Conservation (phyloP, 768 basidiomycete species). For the Megacollybia marginata region DNA sequence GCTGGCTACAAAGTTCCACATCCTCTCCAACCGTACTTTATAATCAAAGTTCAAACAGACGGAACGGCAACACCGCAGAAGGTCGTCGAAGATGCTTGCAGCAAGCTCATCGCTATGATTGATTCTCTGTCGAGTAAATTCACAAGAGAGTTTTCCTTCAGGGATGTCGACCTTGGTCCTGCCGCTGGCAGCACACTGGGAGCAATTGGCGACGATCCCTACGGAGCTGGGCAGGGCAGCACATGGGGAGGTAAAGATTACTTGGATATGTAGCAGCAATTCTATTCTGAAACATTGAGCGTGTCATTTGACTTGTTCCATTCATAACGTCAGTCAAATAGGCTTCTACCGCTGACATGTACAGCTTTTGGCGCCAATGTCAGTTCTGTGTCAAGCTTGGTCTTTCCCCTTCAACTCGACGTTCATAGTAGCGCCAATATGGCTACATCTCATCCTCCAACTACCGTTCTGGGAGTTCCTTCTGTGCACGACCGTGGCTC, state of each 20-base stretch:
- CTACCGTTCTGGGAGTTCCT: conserved; percentile 67
- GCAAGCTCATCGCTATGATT: conserved; percentile 68
- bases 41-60: conserved; percentile 95
- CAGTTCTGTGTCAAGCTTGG: too few relatives aligned
- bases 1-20: conserved; percentile 98
- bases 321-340: too few relatives aligned
- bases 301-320: too few relatives aligned
- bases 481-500: conserved; percentile 68
- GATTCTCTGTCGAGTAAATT: conserved; percentile 67
- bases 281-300: too few relatives aligned
- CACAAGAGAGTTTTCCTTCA: conserved; percentile 76
- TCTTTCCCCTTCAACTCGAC: too few relatives aligned
- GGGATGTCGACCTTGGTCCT: conserved; percentile 49
- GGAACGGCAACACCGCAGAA: conserved; percentile 76
- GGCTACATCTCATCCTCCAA: conserved; percentile 19
- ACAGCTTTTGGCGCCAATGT: too few relatives aligned
- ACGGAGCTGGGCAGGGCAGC: too few relatives aligned
- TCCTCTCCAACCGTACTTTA: conserved; percentile 89
- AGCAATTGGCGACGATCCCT: conserved; percentile 2
- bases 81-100: conserved; percentile 79
- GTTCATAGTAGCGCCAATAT: too few relatives aligned
- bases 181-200: conserved; percentile 23
- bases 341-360: too few relatives aligned
- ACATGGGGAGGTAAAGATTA: too few relatives aligned
- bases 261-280: too few relatives aligned